Base-by-base conservation (phyloP, 441 rosid genomes). In the Flueggea neowawraea region DNA sequence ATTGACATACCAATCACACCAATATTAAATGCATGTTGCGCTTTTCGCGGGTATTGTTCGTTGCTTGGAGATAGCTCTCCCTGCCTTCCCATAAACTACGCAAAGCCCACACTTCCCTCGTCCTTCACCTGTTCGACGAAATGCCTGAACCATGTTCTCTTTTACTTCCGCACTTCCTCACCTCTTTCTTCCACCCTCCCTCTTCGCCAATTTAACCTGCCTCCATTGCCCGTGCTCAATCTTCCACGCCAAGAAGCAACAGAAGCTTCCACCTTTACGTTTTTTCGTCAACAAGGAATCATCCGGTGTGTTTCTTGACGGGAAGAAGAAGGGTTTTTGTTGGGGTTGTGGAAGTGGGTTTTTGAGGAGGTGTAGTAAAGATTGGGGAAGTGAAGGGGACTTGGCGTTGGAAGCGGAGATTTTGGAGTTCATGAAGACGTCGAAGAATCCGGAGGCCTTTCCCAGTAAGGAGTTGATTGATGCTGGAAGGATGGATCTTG, bases 81-180 rank as follows among this genome's bases (percentile, higher is more conserved):
- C 32, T 16, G 32, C 55, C 43, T 58, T 22, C 2, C 54, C 28
- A 22, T 22, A 22, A 22, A 22, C 28, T 1, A 6, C 15, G 36
- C 49, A 5, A 36, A 36, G 7, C 41, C 4, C 9, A 36, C 41
- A 36, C 9, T 36, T 3, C 9, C 9, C 6, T 5, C 9, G 41
- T 8, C 9, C 71, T 47, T 73, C n/a, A 70, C 59, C 54, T 77
- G 89, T 74, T 87, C 72, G 87, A 74, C 82, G 94, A 92, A 83
- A 92, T 92, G 98, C 96, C 82, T 78, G 85, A 86, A 69, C 76
- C 69, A 92, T 92, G 98, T 79, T 73, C 39, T 73, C 91, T 61
- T 63, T 82, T 73, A 77, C 73, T 61, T 54, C 68, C 22, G 73
- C 71, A 5, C 66, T 83, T 10, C 45, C 66, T 68, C 70, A 67